Base-by-base conservation (phyloP, 2,329 filamentous ascomycete genomes). In the Albophoma yamanashiensis region DNA sequence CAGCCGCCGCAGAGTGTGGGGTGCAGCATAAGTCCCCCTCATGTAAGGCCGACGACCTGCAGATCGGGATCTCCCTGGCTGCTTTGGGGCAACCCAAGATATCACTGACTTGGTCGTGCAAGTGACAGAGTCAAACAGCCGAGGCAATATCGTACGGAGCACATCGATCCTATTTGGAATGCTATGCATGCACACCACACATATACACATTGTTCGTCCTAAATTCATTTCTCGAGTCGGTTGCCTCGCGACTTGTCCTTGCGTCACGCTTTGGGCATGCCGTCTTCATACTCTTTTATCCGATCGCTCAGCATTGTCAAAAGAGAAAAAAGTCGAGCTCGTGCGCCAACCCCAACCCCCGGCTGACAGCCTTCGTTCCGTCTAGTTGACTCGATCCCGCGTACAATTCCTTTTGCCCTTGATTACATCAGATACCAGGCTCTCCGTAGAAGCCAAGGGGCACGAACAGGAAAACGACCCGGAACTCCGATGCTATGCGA, bases 401-500 rank as follows among this genome's bases (percentile, higher is more conserved):
- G 31, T 53, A 53, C 50, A 36, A 34, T 36, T 12, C 31, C 12
- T 53, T 53, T 53, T 36, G 27, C 31, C 50, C 50, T 52, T 12
- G 17, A 53, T 53, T 53, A 53, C 36, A n/a, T 53, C 31, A 31
- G 31, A 36, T 17, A 36, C 31, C 31, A 53, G 50, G 20, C 20
- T 53, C 4, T 53, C 50, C 17, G 20, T 36, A 11, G 50, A 53
- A 9, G 31, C 27, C 31, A 53, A 53, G 17, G 39, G 55, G 34
- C 6, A n/a, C 25, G 34, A 34, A 42, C 50, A 50, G 25, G 39
- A 55, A n/a, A 7, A 20, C 57, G 47, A 52, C 25, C 55, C 60
- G 58, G 57, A 62, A 65, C 64, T 64, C 64, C 64, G 61, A 61
- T 64, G 65, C 64, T 67, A 67, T 67, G 65, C 65, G 56, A 57